Base-by-base conservation (phyloP, 108 stramenopile genomes). In the Mayamaea pseudoterrestris region DNA sequence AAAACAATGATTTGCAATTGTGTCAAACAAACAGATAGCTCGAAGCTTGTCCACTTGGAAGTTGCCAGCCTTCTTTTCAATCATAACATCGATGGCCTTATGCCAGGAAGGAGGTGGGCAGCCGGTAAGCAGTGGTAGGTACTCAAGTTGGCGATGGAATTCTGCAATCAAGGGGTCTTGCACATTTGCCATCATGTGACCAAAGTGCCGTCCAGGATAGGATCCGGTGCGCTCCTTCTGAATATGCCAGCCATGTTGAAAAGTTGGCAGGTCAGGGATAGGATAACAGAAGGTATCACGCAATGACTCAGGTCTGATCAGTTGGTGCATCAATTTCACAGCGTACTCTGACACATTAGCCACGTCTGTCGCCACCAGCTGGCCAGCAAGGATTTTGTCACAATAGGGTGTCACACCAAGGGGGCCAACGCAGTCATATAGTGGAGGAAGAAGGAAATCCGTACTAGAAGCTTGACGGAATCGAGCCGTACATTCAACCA, bases 21-120 rank as follows among this genome's bases (percentile, higher is more conserved):
- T 17, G 9, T 63, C 55, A 8, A 56, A 43, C 1, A 57, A 50
- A 14, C 5, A 56, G 35, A 2, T 16, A 35, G 3, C 62, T 29
- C 6, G 2, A 56, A 56, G 47, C 20, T 50, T 27, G 5, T 13
- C 12, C 4, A 21, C 55, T 25, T 18, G 5, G 2, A 9, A 4
- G 18, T 25, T 12, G 9, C 44, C 46, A 5, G 31, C 3, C 22
- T 57, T 57, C 23, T 57, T 57, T n/a, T 35, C 14, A n/a, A 57
- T 12, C 32, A 47, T 35, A n/a, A 48, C 21, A 46, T 57, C 30
- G 2, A 47, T 35, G 7, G 26, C 46, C 28, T 23, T n/a, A 9
- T 16, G 9, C 32, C 31, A 44, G 4, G 40, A 14, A 12, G 23
- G 21, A 5, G 47, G 56, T 2, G 46, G 8, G 24, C 37, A 36